Percentiles rank a stretch among this genome's conserved stretches.
phyloP scores from a whole-genome alignment of 2,329 filamentous ascomycete species.

The Cercospora citrullina region DNA sequence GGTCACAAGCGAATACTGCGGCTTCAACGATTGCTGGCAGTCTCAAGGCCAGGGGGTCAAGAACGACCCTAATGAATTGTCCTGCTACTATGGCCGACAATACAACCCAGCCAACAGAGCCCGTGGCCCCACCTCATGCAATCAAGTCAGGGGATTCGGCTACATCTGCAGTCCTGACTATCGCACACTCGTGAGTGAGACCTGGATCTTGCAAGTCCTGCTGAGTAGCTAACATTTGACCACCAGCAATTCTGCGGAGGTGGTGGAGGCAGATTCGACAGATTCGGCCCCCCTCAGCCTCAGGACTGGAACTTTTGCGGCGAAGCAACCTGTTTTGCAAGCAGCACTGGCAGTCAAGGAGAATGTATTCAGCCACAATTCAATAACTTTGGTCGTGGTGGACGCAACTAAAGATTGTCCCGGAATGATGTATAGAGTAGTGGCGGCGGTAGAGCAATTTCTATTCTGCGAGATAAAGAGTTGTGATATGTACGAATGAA shows the following conservation, averaged over 20 bases:
- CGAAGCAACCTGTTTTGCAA: slow-evolving; percentile 11
- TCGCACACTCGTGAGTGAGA: slow-evolving; percentile 11
- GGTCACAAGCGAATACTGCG: slow-evolving; percentile 13
- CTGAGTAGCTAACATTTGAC: not conserved
- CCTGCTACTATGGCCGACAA: not conserved
- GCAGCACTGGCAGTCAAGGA: slow-evolving; percentile 15
- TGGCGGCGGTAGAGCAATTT: not conserved
- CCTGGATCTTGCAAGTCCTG: not conserved
- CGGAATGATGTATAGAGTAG: not conserved
- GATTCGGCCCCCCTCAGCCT: not conserved
- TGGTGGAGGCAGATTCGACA: not conserved
- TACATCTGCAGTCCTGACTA: slow-evolving; percentile 18
- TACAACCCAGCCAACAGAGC: not conserved
- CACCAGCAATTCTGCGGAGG: not conserved
- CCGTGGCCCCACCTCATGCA: slow-evolving; percentile 16
- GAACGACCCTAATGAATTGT: not conserved
- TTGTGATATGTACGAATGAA: not conserved
- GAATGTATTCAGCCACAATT: slow-evolving; percentile 2
- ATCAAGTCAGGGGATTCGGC: slow-evolving; percentile 10
- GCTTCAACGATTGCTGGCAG: slow-evolving; percentile 7
- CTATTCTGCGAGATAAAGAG: not conserved
- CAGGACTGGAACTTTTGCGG: slow-evolving; percentile 4
- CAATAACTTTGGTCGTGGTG: not conserved
- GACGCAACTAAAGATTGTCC: not conserved
- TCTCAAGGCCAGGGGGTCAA: slow-evolving; percentile 2